Evolutionary conservation across 495 filamentous ascomycete genomes (phyloP).

Genomic region (Penicillium argentinense): DNA sequence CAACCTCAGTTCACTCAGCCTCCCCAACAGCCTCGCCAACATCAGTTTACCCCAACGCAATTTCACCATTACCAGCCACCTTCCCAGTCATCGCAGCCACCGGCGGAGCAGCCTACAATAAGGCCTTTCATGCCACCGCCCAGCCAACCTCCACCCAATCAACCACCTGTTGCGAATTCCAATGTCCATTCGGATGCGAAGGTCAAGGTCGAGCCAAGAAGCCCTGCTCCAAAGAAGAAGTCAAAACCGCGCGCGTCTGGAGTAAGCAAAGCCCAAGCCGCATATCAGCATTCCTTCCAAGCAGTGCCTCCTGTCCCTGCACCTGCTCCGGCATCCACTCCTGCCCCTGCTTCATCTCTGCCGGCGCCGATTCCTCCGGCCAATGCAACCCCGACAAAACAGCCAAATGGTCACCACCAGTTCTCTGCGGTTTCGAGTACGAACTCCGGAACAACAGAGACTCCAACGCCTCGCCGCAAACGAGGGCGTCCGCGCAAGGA

Average conservation of each 20-base stretch:
- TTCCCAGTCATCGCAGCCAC: slow-evolving; percentile 1
- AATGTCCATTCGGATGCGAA: not conserved
- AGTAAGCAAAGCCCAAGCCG: slow-evolving; percentile 9
- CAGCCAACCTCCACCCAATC: not conserved
- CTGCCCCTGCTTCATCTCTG: not conserved
- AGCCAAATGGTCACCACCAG: slow-evolving; percentile 19
- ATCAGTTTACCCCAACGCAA: slow-evolving; percentile 5
- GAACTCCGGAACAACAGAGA: not conserved
- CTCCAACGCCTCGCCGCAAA: slow-evolving; percentile 20
- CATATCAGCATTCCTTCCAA: slow-evolving; percentile 9
- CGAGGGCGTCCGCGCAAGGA: slow-evolving; percentile 32
- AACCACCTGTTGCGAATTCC: slow-evolving; percentile 2
- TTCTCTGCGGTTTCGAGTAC: not conserved
- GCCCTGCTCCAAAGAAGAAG: slow-evolving; percentile 27
- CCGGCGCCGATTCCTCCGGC: not conserved
- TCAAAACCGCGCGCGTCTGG: slow-evolving; percentile 16
- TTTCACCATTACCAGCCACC: slow-evolving; percentile 22
- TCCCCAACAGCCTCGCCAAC: slow-evolving; percentile 10
- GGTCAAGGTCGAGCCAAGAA: slow-evolving; percentile 15
- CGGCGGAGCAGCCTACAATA: slow-evolving; percentile 5
- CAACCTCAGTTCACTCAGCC: slow-evolving; percentile 14
- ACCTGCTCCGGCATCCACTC: not conserved
- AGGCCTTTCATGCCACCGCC: slow-evolving; percentile 6
- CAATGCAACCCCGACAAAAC: not conserved
- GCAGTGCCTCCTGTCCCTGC: not conserved